Evolutionary conservation across 306 rosid genomes (phyloP).

Genomic region (Corylus avellana): DNA sequence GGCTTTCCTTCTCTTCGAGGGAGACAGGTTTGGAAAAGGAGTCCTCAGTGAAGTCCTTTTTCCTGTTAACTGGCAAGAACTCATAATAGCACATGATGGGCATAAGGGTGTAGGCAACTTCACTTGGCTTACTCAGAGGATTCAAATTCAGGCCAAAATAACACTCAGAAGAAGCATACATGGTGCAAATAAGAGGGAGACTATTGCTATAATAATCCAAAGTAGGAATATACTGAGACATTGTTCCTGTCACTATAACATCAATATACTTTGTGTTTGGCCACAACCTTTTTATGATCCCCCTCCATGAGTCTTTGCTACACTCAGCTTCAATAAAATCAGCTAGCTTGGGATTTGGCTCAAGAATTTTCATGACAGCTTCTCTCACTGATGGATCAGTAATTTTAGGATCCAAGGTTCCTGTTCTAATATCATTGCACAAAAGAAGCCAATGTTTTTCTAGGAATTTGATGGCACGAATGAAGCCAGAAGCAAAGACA

Average conservation of each 20-base stretch:
- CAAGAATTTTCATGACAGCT: conserved; percentile 45
- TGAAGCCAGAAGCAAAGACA: conserved; percentile 70
- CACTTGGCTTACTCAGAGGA: conserved; percentile 58
- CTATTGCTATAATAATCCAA: conserved; percentile 56
- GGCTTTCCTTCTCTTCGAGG: conserved; percentile 8
- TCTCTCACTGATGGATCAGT: conserved; percentile 44
- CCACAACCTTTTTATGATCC: conserved; percentile 59
- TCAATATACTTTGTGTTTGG: conserved; percentile 64
- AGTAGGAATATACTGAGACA: conserved; percentile 62
- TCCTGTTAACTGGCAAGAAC: conserved; percentile 52
- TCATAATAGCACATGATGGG: conserved; percentile 72
- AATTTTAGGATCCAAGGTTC: conserved; percentile 40
- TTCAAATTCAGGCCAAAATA: conserved; percentile 60
- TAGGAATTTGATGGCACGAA: conserved; percentile 58
- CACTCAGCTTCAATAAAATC: conserved; percentile 47
- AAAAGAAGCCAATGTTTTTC: conserved; percentile 51
- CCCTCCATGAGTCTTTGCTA: conserved; percentile 47
- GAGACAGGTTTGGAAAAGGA: conserved; percentile 21
- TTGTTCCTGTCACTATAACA: conserved; percentile 70
- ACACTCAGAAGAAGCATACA: conserved; percentile 73
- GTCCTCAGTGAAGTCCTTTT: conserved; percentile 3
- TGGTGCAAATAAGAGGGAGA: conserved; percentile 60
- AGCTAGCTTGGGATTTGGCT: conserved; percentile 52
- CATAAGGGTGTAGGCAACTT: conserved; percentile 58
- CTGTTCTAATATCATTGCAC: conserved; percentile 48